A percentile compares a stretch with the other conserved stretches of the same genome.
phyloP scores from a whole-genome alignment of 2,329 filamentous ascomycete genomes.

The Verticillium isaacii region DNA sequence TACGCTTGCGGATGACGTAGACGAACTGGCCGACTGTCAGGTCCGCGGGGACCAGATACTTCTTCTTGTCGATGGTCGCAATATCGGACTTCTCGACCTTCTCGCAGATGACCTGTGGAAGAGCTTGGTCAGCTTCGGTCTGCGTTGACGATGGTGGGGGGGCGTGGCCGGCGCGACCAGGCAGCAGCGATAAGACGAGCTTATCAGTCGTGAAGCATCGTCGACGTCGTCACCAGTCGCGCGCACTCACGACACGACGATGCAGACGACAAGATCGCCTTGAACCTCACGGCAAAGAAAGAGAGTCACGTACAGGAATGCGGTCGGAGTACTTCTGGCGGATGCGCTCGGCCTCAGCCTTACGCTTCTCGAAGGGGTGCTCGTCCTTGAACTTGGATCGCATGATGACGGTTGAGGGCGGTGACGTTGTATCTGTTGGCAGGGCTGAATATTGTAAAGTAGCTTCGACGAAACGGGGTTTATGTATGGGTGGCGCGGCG shows the following conservation, averaged over 20 bases:
- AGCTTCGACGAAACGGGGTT: not conserved
- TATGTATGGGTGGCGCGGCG: conserved; percentile 1
- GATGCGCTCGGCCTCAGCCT: conserved; percentile 99
- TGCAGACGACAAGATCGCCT: not conserved
- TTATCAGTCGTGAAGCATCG: not conserved
- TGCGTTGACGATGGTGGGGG: not conserved
- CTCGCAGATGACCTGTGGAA: conserved; percentile 90
- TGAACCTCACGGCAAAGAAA: not conserved
- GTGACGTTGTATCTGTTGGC: conserved; percentile 9
- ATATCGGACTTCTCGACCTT: conserved; percentile 99
- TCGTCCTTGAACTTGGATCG: conserved; percentile 99
- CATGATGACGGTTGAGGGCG: conserved; percentile 56
- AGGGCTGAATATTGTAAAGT: conserved; percentile 2
- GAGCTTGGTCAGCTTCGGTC: conserved; percentile 6
- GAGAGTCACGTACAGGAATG: conserved; percentile 73
- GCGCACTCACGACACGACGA: not conserved
- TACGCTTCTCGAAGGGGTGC: conserved; percentile 99
- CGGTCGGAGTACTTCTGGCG: conserved; percentile 98
- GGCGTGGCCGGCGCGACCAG: not conserved
- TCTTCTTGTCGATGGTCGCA: conserved; percentile 99
- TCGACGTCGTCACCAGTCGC: not conserved
- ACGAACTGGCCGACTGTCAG: conserved; percentile 99
- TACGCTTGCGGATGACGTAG: conserved; percentile 99
- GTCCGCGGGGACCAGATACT: conserved; percentile 96
- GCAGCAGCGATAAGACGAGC: not conserved